These are phyloP conservation scores for Thalassiosira allenii DNA, from an alignment of 352 stramenopile genomes.

Conservation along the genomic window DNA sequence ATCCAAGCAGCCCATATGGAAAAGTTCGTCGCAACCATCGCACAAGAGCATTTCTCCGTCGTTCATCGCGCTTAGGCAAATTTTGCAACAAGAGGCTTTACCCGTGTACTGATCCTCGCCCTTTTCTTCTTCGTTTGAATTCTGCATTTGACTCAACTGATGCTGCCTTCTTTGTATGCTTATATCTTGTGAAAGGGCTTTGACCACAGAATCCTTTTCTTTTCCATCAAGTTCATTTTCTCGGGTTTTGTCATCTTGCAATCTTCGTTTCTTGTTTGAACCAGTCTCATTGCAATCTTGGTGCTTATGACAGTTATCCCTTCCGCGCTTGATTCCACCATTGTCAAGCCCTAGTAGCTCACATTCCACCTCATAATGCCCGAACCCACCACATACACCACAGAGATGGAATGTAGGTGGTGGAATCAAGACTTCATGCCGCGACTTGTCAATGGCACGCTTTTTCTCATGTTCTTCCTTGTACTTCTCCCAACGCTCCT, in stretches of 20 bases:
- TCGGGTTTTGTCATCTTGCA: background rate
- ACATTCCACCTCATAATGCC: slow-evolving; percentile 74
- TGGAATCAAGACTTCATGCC: slow-evolving; percentile 24
- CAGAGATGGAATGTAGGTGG: slow-evolving; percentile 53
- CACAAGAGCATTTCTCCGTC: slow-evolving; percentile 56
- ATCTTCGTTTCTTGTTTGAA: background rate
- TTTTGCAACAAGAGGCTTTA: slow-evolving; percentile 31
- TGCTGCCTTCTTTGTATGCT: slow-evolving; percentile 16
- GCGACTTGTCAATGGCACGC: background rate
- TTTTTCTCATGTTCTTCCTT: slow-evolving; percentile 17
- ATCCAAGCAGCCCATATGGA: slow-evolving; percentile 71
- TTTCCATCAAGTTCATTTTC: slow-evolving; percentile 9
- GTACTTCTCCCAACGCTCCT: slow-evolving; percentile 28
- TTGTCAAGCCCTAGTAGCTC: slow-evolving; percentile 17
- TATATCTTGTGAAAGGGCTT: slow-evolving; percentile 23
- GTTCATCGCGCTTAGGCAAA: slow-evolving; percentile 26
- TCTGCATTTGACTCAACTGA: background rate
- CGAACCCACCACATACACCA: slow-evolving; percentile 55
- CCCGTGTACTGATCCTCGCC: slow-evolving; percentile 10
- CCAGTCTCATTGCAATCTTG: too few species aligned
- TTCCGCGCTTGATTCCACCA: background rate
- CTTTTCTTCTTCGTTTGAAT: slow-evolving; percentile 7
- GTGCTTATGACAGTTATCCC: too few species aligned
- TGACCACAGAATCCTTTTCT: slow-evolving; percentile 6
- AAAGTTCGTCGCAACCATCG: slow-evolving; percentile 74